A percentile compares a stretch with the other conserved stretches of the same genome.
Conservation (phyloP, 2,329 filamentous ascomycete genomes). For the Leptographium lundbergii region DNA sequence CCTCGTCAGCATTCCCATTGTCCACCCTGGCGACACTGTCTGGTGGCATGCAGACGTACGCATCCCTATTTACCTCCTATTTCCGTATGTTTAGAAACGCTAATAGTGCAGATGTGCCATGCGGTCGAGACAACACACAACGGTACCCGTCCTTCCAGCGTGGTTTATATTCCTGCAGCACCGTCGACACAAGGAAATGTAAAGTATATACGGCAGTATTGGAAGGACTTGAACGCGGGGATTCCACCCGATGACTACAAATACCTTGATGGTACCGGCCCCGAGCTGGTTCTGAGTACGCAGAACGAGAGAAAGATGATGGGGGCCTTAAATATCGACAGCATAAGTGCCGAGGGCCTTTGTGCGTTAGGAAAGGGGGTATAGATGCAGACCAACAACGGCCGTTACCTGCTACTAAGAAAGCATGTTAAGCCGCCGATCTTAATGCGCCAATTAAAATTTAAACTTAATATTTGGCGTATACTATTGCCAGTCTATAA, state of each 20-base stretch:
- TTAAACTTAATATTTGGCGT: no score
- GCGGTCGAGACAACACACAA: slow-evolving; percentile 2
- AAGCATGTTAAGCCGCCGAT: no score
- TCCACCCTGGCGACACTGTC: slow-evolving; percentile 23
- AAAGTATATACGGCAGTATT: not conserved
- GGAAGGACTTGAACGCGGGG: not conserved
- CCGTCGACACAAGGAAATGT: not conserved
- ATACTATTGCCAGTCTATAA: no score
- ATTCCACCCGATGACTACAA: not conserved
- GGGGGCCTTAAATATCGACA: not conserved
- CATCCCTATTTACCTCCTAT: not conserved
- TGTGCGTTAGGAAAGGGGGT: not conserved
- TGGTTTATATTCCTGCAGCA: not conserved
- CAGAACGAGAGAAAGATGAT: not conserved
- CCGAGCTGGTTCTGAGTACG: not conserved
- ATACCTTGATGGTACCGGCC: not conserved
- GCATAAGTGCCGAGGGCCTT: not conserved
- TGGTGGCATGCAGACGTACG: slow-evolving; percentile 12
- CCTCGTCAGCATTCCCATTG: slow-evolving; percentile 23
- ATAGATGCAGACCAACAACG: not conserved
- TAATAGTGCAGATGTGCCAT: not conserved
- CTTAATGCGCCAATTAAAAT: no score
- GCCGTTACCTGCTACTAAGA: not conserved
- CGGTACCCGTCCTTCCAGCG: not conserved
- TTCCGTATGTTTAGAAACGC: not conserved